Base-by-base conservation (phyloP, 768 basidiomycete species). In the Boletus tomentosulus region DNA sequence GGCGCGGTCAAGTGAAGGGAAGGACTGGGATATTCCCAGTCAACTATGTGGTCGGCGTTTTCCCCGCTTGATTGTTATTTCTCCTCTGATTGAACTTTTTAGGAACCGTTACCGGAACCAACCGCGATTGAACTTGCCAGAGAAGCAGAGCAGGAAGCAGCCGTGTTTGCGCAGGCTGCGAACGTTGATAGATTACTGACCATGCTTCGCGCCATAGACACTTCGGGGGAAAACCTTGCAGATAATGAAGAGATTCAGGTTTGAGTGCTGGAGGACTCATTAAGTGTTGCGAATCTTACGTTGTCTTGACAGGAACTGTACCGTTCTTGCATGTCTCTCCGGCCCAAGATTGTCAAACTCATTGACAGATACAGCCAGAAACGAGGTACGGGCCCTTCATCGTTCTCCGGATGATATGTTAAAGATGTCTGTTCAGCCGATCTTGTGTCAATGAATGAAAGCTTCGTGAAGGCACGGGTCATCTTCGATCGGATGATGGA, bases 301-400 rank as follows among this genome's bases (percentile, higher is more conserved):
- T 35, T 22, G 1, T 34, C 19, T 42, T 38, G 58, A 25, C 72
- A 95, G 86, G 93, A 97, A 68, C 68, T 98, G 48, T 98, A 98
- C 71, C 83, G 93, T 41, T 83, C 85, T 24, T 87, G 88, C 62
- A 94, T 98, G 86, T 80, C 86, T 4, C 71, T 97, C 38, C 80
- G 95, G 43, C 94, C 94, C 7, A 95, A 93, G 77, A 96, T 98
- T 58, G 94, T 97, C 57, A 93, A 94, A 65, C 72, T 98, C 50
- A 97, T 98, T 57, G 93, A 97, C 68, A 97, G 94, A 74, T 98
- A 98, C 66, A 93, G 88, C 62, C 93, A 96, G 75, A 97, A 98
- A 74, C 79, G 93, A 72, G 80, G 78, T 82, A 50, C 50, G 71
- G 30, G 31, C 33, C 19, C 16, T 49, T 50, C 43, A 57, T 46